Evolutionary conservation across 2,329 filamentous ascomycete genomes (phyloP).

Genomic region (Calonectria fujianensis): DNA sequence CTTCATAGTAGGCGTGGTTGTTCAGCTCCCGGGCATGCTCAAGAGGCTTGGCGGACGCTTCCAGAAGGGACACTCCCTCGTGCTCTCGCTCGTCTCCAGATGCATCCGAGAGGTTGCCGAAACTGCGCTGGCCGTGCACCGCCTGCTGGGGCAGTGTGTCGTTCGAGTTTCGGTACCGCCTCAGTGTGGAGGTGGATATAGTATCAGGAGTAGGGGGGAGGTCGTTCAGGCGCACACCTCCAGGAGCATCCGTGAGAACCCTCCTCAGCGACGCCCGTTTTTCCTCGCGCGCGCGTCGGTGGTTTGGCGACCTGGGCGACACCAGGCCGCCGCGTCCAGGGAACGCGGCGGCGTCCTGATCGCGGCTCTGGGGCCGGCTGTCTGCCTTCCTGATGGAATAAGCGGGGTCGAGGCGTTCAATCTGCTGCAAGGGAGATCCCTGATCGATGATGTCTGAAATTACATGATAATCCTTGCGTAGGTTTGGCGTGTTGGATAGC

Average conservation of each 20-base stretch:
- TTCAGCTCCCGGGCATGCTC: conserved; percentile 51
- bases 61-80: conserved; percentile 47
- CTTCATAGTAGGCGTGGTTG: conserved; percentile 47
- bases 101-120: conserved; percentile 56
- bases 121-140: conserved; percentile 57
- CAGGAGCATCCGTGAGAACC: conserved; percentile 69
- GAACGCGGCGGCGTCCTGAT: conserved; percentile 48
- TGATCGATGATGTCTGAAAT: conserved; percentile 68
- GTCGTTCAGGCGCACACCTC: conserved; percentile 63
- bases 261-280: conserved; percentile 69
- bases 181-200: conserved; percentile 73
- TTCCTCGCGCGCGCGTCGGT: conserved; percentile 62
- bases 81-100: conserved; percentile 48
- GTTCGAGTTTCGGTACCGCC: conserved; percentile 69
- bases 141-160: conserved; percentile 65
- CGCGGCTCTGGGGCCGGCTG: conserved; percentile 56
- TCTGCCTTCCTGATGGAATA: conserved; percentile 56
- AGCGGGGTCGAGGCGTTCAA: conserved; percentile 68
- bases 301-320: conserved; percentile 41
- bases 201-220: conserved; percentile 77
- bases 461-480: conserved; percentile 64
- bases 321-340: conserved; percentile 33
- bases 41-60: conserved; percentile 42
- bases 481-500: conserved; percentile 53
- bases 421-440: conserved; percentile 69